Conservation (phyloP, 129 eudicot species). For the Escallonia rubra region DNA sequence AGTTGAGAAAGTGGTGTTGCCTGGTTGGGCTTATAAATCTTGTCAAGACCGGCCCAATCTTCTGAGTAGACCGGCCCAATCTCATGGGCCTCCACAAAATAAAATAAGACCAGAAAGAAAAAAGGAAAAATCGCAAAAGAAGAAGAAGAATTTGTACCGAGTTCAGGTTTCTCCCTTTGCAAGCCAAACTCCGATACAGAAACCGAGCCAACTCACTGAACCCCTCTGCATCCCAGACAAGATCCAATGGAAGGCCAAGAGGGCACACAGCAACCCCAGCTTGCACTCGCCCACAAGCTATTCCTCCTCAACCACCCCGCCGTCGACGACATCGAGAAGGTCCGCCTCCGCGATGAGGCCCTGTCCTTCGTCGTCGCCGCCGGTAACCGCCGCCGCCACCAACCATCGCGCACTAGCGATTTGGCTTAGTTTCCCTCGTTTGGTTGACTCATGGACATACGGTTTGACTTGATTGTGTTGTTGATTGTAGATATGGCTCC, state of each 20-base stretch:
- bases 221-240: too few relatives aligned
- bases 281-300: slow-evolving; percentile 75
- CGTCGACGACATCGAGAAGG: slow-evolving; percentile 79
- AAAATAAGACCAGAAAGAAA: too few relatives aligned
- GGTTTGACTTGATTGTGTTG: background rate
- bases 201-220: too few relatives aligned
- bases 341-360: slow-evolving; percentile 81
- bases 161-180: too few relatives aligned
- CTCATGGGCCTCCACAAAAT: too few relatives aligned
- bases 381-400: slow-evolving; percentile 23
- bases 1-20: too few relatives aligned
- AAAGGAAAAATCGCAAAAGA: too few relatives aligned
- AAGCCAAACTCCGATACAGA: too few relatives aligned
- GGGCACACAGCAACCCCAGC: slow-evolving; percentile 64
- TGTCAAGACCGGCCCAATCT: too few relatives aligned
- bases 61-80: too few relatives aligned
- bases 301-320: slow-evolving; percentile 68
- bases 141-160: too few relatives aligned
- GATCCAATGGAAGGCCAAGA: slow-evolving; percentile 63
- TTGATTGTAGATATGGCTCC: slow-evolving; percentile 72
- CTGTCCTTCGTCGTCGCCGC: slow-evolving; percentile 40
- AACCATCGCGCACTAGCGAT: background rate
- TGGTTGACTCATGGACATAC: background rate
- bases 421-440: background rate
- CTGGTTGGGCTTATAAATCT: too few relatives aligned